A percentile compares a stretch with the other conserved stretches of the same genome.
Conservation (phyloP, 1,139 yeast species). For the Geotrichum reessii region DNA sequence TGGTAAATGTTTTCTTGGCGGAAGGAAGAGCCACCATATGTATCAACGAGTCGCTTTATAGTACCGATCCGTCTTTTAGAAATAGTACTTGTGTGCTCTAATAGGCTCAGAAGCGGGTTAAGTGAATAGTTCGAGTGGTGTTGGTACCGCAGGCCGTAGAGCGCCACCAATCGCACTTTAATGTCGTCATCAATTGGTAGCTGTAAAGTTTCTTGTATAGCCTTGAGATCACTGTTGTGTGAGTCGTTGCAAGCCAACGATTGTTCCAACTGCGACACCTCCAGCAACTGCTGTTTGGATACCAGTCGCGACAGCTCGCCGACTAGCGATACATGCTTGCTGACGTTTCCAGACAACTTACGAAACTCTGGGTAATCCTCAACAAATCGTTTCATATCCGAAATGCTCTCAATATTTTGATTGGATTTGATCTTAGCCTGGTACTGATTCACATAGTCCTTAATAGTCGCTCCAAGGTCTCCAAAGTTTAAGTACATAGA, state of each 20-base stretch:
- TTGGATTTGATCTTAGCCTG: constrained; percentile 73
- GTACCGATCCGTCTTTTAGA: constrained; percentile 24
- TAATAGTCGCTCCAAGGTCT: constrained; percentile 84
- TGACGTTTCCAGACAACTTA: constrained; percentile 79
- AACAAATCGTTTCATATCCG: constrained; percentile 83
- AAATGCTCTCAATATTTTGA: constrained; percentile 64
- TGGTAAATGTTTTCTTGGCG: constrained; percentile 46
- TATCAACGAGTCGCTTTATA: constrained; percentile 25
- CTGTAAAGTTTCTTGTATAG: constrained; percentile 37
- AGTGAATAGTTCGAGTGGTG: constrained; percentile 41
- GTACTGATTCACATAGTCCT: constrained; percentile 76
- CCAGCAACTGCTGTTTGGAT: constrained; percentile 63
- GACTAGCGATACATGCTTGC: constrained; percentile 86
- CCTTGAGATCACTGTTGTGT: constrained; percentile 47
- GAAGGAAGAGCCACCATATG: constrained; percentile 40
- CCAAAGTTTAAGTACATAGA: constrained; percentile 90
- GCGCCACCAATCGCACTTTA: constrained; percentile 57
- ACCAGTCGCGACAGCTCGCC: constrained; percentile 72
- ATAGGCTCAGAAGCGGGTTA: constrained; percentile 35
- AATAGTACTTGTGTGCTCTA: constrained; percentile 37
- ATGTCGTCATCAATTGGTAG: constrained; percentile 37
- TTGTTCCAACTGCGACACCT: constrained; percentile 86
- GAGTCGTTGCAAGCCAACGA: constrained; percentile 64
- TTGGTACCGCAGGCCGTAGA: constrained; percentile 69
- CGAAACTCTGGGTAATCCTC: constrained; percentile 92